Conservation (phyloP, 2,329 filamentous ascomycete genomes). For the Zelopaecilomyces penicillatus region DNA sequence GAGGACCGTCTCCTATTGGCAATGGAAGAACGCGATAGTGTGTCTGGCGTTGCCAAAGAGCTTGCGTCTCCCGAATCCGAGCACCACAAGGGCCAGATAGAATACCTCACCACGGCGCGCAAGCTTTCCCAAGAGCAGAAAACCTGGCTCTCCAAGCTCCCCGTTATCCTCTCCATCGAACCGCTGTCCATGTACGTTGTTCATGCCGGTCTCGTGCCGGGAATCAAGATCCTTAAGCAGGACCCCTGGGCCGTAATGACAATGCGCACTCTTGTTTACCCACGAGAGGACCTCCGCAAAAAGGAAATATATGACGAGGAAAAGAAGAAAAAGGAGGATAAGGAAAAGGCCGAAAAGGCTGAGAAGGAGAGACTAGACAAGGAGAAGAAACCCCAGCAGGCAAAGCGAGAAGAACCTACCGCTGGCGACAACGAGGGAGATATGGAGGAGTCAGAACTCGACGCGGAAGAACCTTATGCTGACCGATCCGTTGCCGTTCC, state of each 20-base stretch:
- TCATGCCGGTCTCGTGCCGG: constrained; percentile 79
- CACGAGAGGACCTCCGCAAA: constrained; percentile 33
- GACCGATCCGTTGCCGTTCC: constrained; percentile 28
- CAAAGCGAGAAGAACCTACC: not conserved
- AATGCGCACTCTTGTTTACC: constrained; percentile 69
- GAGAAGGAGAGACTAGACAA: constrained; percentile 11
- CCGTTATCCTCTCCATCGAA: constrained; percentile 72
- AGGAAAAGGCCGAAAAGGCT: not conserved
- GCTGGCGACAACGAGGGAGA: constrained; percentile 5
- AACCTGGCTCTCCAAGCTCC: constrained; percentile 60
- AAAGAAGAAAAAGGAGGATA: constrained; percentile 15
- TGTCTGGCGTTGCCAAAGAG: constrained; percentile 18
- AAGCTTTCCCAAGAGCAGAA: constrained; percentile 50
- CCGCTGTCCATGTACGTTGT: constrained; percentile 59
- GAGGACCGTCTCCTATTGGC: constrained; percentile 77
- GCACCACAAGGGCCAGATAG: constrained; percentile 24
- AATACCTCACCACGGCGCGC: constrained; percentile 47
- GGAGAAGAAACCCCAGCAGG: constrained; percentile 10
- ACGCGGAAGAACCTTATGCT: constrained; percentile 9
- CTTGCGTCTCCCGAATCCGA: constrained; percentile 15
- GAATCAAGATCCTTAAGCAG: constrained; percentile 58
- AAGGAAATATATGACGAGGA: constrained; percentile 18
- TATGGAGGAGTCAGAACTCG: constrained; percentile 1
- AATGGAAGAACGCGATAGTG: constrained; percentile 28
- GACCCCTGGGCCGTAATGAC: constrained; percentile 82